A percentile compares a stretch with the other conserved stretches of the same genome.
Evolutionary conservation across 2,329 filamentous ascomycete genomes (phyloP).

Genomic region (Calonectria pauciramosa): DNA sequence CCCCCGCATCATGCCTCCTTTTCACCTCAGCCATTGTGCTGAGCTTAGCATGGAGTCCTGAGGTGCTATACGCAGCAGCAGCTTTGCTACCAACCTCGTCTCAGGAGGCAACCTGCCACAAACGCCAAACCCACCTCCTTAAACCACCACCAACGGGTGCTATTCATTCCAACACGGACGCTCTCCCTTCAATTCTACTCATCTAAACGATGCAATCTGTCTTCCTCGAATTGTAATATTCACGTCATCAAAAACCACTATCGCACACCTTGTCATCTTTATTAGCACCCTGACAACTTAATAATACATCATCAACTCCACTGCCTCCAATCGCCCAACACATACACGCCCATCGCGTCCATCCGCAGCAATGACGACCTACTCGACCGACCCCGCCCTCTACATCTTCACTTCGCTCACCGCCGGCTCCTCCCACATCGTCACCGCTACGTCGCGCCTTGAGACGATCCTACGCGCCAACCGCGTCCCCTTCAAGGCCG

Average conservation of each 20-base stretch:
- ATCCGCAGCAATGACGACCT: constrained; percentile 54
- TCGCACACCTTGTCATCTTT: not conserved
- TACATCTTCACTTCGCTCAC: constrained; percentile 98
- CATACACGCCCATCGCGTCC: not conserved
- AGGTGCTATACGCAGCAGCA: constrained; percentile 14
- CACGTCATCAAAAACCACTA: not conserved
- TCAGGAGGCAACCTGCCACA: constrained; percentile 32
- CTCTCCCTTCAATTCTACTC: not conserved
- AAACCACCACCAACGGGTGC: not conserved
- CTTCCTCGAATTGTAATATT: constrained; percentile 10
- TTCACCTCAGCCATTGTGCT: constrained; percentile 10
- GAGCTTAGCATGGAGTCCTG: constrained; percentile 21
- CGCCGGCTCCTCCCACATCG: constrained; percentile 93
- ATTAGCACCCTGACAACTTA: not conserved
- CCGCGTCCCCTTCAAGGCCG: constrained; percentile 90
- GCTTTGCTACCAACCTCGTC: constrained; percentile 25
- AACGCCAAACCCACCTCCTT: constrained; percentile 15
- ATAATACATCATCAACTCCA: constrained; percentile 9
- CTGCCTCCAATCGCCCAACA: not conserved
- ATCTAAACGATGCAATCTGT: not conserved
- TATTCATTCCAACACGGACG: not conserved
- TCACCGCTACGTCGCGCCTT: constrained; percentile 94
- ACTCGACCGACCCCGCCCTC: constrained; percentile 76
- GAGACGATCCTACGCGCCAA: constrained; percentile 97
- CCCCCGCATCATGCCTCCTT: constrained; percentile 42